Evolutionary conservation across 1,284 basidiomycete species (phyloP).

Genomic region (Ceratobasidium sp.): DNA sequence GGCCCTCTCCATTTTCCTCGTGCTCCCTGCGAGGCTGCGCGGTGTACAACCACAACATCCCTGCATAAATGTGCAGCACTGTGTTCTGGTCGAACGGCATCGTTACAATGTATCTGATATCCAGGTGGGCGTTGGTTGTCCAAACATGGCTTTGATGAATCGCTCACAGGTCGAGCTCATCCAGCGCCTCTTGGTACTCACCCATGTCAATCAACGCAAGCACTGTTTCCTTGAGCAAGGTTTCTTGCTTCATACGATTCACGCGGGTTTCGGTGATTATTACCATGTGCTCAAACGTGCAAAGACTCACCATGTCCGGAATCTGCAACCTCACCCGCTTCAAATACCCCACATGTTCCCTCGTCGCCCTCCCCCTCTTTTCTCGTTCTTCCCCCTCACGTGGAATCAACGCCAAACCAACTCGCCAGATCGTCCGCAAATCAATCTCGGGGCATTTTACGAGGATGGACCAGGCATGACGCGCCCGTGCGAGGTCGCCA

Average conservation of each 20-base stretch:
- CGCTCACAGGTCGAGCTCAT: constrained; percentile 82
- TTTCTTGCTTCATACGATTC: constrained; percentile 63
- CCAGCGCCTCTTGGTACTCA: constrained; percentile 71
- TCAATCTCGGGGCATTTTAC: constrained; percentile 82
- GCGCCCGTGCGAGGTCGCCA: constrained; percentile 69
- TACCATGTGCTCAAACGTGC: constrained; percentile 6
- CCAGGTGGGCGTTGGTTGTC: background rate
- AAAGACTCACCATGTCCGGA: constrained; percentile 64
- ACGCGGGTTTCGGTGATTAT: background rate
- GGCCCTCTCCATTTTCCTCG: background rate
- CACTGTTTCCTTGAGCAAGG: constrained; percentile 75
- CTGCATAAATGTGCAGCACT: constrained; percentile 80
- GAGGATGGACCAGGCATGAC: constrained; percentile 78
- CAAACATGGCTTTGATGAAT: background rate
- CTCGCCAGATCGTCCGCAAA: constrained; percentile 78
- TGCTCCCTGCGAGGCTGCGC: constrained; percentile 51
- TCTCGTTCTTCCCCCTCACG: constrained; percentile 49
- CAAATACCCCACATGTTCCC: constrained; percentile 62
- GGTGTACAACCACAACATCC: constrained; percentile 66
- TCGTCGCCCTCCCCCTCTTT: constrained; percentile 39
- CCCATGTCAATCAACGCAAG: constrained; percentile 67
- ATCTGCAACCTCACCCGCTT: constrained; percentile 70
- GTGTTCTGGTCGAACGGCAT: constrained; percentile 85
- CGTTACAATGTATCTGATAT: constrained; percentile 75
- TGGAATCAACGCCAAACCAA: constrained; percentile 66